A percentile compares a stretch with the other conserved stretches of the same genome.
phyloP scores from a whole-genome alignment of 495 filamentous ascomycete genomes.

The Lasiosphaeriaceae sp. region DNA sequence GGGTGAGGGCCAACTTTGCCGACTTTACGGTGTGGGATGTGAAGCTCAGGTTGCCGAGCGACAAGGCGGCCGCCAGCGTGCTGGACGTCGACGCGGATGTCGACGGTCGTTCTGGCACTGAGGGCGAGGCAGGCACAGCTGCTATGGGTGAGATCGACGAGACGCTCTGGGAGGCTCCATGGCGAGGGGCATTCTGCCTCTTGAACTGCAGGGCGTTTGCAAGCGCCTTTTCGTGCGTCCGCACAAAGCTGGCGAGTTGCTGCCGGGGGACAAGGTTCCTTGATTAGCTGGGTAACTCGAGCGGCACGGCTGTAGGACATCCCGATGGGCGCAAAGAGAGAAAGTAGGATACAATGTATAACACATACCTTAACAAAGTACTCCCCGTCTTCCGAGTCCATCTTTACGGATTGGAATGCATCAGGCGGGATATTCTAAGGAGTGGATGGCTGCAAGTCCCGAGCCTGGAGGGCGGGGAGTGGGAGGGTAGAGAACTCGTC shows the following conservation, averaged over 20 bases:
- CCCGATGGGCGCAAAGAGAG: background rate
- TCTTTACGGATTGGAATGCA: slow-evolving; percentile 46
- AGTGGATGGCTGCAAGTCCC: slow-evolving; percentile 12
- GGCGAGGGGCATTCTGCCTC: slow-evolving; percentile 58
- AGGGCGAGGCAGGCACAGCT: slow-evolving; percentile 44
- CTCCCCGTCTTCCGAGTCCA: slow-evolving; percentile 87
- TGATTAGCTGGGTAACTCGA: slow-evolving; percentile 6
- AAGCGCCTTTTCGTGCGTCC: slow-evolving; percentile 93
- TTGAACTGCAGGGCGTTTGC: slow-evolving; percentile 90
- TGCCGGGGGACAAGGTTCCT: slow-evolving; percentile 29
- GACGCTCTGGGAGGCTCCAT: slow-evolving; percentile 58
- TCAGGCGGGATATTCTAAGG: slow-evolving; percentile 26
- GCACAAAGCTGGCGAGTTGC: slow-evolving; percentile 93
- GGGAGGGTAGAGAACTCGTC: slow-evolving; percentile 5
- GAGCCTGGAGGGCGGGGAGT: slow-evolving; percentile 5
- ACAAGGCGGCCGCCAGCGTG: slow-evolving; percentile 76
- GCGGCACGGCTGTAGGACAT: background rate
- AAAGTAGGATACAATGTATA: background rate
- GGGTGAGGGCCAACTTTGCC: slow-evolving; percentile 88
- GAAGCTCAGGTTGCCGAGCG: slow-evolving; percentile 78
- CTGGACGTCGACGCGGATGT: slow-evolving; percentile 64
- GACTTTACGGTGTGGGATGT: slow-evolving; percentile 80
- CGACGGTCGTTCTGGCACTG: slow-evolving; percentile 48
- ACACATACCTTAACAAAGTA: slow-evolving; percentile 74
- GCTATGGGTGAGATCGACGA: slow-evolving; percentile 45